These are phyloP conservation scores for Royoungia palumana DNA, from an alignment of 768 basidiomycete species.

Conservation along the genomic window DNA sequence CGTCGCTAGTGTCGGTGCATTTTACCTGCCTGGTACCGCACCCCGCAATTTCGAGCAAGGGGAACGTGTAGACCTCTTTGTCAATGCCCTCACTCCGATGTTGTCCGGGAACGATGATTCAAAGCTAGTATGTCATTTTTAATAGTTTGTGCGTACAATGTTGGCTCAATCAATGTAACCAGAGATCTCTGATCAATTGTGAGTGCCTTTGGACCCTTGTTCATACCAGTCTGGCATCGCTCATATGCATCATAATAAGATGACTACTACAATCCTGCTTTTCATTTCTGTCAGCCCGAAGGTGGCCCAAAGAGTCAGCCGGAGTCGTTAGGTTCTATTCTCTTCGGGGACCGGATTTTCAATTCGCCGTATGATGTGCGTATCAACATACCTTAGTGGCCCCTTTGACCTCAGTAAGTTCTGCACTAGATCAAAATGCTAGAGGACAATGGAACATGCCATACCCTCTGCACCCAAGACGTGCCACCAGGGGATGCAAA, in stretches of 20 bases:
- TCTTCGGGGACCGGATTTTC: conserved; percentile 97
- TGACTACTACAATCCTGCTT: conserved; percentile 87
- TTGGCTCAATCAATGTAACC: conserved; percentile 7
- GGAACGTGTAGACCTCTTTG: conserved; percentile 74
- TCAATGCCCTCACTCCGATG: conserved; percentile 90
- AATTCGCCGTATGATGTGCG: conserved; percentile 83
- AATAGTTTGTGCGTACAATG: neutral
- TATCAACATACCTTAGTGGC: conserved; percentile 5
- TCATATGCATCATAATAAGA: conserved; percentile 42
- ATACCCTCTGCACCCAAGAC: conserved; percentile 60
- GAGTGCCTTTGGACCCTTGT: conserved; percentile 1
- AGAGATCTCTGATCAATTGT: conserved; percentile 95
- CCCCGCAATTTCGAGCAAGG: conserved; percentile 76
- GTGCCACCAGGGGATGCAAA: conserved; percentile 71
- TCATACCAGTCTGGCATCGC: neutral
- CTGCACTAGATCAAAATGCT: conserved; percentile 74
- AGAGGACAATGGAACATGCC: conserved; percentile 70
- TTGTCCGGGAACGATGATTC: conserved; percentile 61
- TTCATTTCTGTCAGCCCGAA: conserved; percentile 82
- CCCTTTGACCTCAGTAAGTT: conserved; percentile 7
- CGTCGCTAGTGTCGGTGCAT: conserved; percentile 44
- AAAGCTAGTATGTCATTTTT: conserved; percentile 58
- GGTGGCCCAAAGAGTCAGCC: conserved; percentile 72
- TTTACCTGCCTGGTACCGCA: conserved; percentile 91
- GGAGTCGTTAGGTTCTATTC: conserved; percentile 85